Evolutionary conservation across 805 yeast species (phyloP).

Genomic region (Candida dendrica): DNA sequence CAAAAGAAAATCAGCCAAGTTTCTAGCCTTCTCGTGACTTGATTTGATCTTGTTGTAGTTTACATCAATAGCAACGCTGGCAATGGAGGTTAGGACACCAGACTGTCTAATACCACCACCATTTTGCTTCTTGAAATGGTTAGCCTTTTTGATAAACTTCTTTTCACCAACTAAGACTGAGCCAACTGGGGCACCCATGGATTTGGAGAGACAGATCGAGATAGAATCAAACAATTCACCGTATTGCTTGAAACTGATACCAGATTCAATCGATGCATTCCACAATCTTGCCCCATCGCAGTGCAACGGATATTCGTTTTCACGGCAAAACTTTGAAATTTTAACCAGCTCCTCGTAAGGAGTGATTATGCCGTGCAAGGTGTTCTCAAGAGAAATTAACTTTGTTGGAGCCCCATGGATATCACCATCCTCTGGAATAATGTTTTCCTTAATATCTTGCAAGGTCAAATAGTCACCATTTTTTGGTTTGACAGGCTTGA

Average conservation of each 20-base stretch:
- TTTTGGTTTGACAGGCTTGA: constrained; percentile 68
- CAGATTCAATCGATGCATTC: constrained; percentile 73
- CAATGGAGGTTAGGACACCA: constrained; percentile 78
- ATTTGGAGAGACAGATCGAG: constrained; percentile 82
- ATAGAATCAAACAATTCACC: constrained; percentile 78
- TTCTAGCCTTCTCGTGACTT: constrained; percentile 44
- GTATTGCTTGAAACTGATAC: constrained; percentile 50
- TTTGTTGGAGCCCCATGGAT: constrained; percentile 86
- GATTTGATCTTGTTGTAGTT: constrained; percentile 43
- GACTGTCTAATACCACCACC: constrained; percentile 94
- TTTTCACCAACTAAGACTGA: constrained; percentile 70
- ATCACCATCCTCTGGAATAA: constrained; percentile 68
- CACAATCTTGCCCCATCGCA: constrained; percentile 95
- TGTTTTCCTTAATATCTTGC: constrained; percentile 64
- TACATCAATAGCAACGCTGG: constrained; percentile 63
- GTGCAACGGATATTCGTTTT: constrained; percentile 55
- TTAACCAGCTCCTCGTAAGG: constrained; percentile 73
- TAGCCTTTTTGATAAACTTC: constrained; percentile 57
- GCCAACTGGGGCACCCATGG: constrained; percentile 92
- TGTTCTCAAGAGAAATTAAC: constrained; percentile 80
- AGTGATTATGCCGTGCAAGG: constrained; percentile 73
- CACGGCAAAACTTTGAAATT: constrained; percentile 64
- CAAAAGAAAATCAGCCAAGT: constrained; percentile 43
- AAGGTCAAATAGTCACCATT: constrained; percentile 74
- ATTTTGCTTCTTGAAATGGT: constrained; percentile 82